phyloP scores from a whole-genome alignment of 2,329 filamentous ascomycete species.

The Aschersonia sp. region DNA sequence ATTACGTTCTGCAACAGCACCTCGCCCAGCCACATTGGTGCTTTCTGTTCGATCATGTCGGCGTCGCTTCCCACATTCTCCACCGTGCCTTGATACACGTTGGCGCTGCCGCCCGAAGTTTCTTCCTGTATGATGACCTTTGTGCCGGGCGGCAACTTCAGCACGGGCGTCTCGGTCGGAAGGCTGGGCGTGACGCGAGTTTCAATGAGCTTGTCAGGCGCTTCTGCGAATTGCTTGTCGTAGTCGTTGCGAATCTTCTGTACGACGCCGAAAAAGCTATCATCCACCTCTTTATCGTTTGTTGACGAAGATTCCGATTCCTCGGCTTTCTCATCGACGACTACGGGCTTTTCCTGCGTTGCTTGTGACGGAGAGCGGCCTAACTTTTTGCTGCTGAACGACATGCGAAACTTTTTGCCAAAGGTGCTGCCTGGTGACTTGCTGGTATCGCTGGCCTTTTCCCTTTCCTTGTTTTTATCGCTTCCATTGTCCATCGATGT shows the following conservation, averaged over 20 bases:
- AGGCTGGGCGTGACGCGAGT: constrained; percentile 54
- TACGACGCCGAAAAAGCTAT: constrained; percentile 58
- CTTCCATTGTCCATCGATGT: constrained; percentile 32
- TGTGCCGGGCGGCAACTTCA: constrained; percentile 55
- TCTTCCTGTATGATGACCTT: constrained; percentile 59
- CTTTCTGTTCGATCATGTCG: constrained; percentile 72
- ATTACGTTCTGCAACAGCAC: constrained; percentile 71
- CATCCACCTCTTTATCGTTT: constrained; percentile 60
- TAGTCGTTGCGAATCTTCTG: constrained; percentile 63
- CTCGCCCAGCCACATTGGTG: constrained; percentile 86
- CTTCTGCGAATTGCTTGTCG: constrained; percentile 48
- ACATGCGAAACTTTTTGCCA: constrained; percentile 75
- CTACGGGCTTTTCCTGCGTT: constrained; percentile 55
- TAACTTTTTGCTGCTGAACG: constrained; percentile 75
- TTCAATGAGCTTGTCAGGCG: constrained; percentile 39
- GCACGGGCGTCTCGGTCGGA: constrained; percentile 59
- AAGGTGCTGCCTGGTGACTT: constrained; percentile 53
- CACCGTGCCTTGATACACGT: constrained; percentile 84
- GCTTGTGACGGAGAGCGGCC: constrained; percentile 47
- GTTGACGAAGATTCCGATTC: constrained; percentile 48
- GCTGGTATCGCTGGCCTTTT: constrained; percentile 31
- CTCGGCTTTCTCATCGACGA: constrained; percentile 63
- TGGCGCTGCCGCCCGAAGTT: constrained; percentile 54
- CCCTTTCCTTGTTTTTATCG: constrained; percentile 30
- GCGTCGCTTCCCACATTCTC: constrained; percentile 62